Evolutionary conservation across 768 basidiomycete genomes (phyloP), one percentile per base, ranked within the genome.

Genomic region (Hebeloma cylindrosporum): DNA sequence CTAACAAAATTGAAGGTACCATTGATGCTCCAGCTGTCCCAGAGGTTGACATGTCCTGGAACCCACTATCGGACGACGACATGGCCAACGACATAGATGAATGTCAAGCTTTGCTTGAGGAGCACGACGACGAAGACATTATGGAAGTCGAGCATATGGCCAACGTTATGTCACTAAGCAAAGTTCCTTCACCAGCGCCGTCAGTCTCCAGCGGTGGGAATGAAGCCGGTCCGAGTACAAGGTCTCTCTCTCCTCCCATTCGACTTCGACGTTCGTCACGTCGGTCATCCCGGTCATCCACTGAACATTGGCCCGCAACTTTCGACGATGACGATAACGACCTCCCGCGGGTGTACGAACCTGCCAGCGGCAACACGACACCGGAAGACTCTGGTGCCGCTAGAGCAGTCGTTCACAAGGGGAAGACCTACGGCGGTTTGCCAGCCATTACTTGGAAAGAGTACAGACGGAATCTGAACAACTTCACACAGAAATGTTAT

Each of bases 401-500:
- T 38, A 31, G 32, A 20, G 36, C 14, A 8, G 17, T 25, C 32
- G 25, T 40, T 13, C 13, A 26, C 30, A n/a, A 25, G 8, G 34
- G 46, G 6, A 59, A 59, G 47, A 47, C 54, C 1, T 60, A 59
- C 36, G 70, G 67, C 6, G 71, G 67, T 1, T 65, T 68, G 50
- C 58, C 60, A 7, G 62, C 66, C 18, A 45, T 71, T 26, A 71
- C 66, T 11, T 75, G 73, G 70, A 52, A 62, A 14, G 54, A 60
- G 10, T 69, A 63, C 51, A 63, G 66, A 10, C 59, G 58, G 43
- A 54, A 71, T 45, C 54, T 62, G 25, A 57, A 56, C 17, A 69
- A 69, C 36, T 66, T 68, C 36, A 48, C 49, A 3, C 63, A 61
- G 29, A 65, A 62, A 28, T 65, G 64, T 37, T 56, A 60, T 31